phyloP scores from a whole-genome alignment of 352 stramenopile species.

The Phytopythium montanum region DNA sequence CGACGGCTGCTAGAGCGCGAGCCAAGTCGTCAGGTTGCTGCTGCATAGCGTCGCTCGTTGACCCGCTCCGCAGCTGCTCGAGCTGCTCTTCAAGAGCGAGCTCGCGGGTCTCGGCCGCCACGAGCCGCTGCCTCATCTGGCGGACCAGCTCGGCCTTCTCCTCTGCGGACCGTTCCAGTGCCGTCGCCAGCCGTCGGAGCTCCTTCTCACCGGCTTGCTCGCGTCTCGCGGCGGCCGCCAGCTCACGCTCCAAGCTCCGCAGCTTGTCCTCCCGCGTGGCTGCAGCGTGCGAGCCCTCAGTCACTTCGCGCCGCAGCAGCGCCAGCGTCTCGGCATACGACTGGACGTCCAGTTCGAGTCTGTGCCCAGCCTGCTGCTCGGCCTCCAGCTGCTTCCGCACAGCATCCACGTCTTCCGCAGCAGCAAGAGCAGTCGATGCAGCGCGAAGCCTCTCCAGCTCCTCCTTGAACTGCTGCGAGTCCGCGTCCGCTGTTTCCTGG shows the following conservation, averaged over 20 bases:
- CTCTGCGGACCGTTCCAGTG: slow-evolving; percentile 35
- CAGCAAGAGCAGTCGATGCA: not conserved
- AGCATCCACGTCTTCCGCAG: slow-evolving; percentile 2
- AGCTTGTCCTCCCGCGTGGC: slow-evolving; percentile 32
- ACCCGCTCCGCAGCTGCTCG: slow-evolving; percentile 17
- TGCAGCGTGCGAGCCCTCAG: slow-evolving; percentile 36
- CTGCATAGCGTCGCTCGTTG: not conserved
- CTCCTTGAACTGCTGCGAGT: slow-evolving; percentile 16
- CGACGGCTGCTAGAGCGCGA: slow-evolving; percentile 8
- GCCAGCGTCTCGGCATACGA: slow-evolving; percentile 64
- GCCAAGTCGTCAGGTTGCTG: slow-evolving; percentile 19
- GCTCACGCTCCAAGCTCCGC: slow-evolving; percentile 28
- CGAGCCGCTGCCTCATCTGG: slow-evolving; percentile 53
- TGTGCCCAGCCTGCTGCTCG: slow-evolving; percentile 31
- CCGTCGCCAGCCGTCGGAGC: slow-evolving; percentile 18
- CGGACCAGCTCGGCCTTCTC: slow-evolving; percentile 56
- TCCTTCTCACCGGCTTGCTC: slow-evolving; percentile 39
- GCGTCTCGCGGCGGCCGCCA: slow-evolving; percentile 10
- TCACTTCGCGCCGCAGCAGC: slow-evolving; percentile 52
- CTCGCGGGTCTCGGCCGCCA: slow-evolving; percentile 38
- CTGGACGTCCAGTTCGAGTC: slow-evolving; percentile 54
- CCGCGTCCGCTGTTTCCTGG: slow-evolving; percentile 11
- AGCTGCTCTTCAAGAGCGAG: slow-evolving; percentile 33
- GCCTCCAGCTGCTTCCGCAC: slow-evolving; percentile 38
- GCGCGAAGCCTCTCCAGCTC: slow-evolving; percentile 10